Conservation (phyloP, 345 rosid species). For the Euphorbia tirucalli region DNA sequence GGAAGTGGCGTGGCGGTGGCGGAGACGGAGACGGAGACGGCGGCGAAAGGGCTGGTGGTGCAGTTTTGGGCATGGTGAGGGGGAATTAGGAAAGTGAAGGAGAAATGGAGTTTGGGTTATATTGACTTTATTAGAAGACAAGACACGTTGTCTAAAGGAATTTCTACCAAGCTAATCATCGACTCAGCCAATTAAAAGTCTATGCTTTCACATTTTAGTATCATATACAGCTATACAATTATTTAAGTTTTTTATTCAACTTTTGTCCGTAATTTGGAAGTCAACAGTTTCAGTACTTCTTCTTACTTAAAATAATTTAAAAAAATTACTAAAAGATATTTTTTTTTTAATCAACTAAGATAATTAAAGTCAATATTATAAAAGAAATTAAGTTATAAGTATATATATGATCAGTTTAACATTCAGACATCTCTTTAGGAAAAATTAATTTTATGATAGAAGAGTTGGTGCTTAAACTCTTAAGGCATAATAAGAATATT, state of each 20-base stretch:
- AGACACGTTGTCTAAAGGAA: background rate
- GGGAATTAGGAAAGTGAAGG: background rate
- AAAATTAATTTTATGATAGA: too few relatives aligned
- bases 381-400: too few relatives aligned
- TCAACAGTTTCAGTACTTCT: background rate
- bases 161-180: background rate
- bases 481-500: too few relatives aligned
- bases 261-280: background rate
- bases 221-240: background rate
- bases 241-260: too few relatives aligned
- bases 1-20: background rate
- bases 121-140: background rate
- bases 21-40: background rate
- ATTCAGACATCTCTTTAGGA: too few relatives aligned
- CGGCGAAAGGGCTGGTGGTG: too few relatives aligned
- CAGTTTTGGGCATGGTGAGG: conserved; percentile 9
- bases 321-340: too few relatives aligned
- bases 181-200: background rate
- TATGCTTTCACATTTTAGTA: background rate
- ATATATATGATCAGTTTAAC: too few relatives aligned
- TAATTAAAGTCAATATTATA: too few relatives aligned
- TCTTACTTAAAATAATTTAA: background rate
- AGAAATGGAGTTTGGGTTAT: background rate
- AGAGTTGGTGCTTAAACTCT: too few relatives aligned
- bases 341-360: too few relatives aligned